Base-by-base conservation (phyloP, 169 alveolate species). In the Cyclospora cayetanensis region DNA sequence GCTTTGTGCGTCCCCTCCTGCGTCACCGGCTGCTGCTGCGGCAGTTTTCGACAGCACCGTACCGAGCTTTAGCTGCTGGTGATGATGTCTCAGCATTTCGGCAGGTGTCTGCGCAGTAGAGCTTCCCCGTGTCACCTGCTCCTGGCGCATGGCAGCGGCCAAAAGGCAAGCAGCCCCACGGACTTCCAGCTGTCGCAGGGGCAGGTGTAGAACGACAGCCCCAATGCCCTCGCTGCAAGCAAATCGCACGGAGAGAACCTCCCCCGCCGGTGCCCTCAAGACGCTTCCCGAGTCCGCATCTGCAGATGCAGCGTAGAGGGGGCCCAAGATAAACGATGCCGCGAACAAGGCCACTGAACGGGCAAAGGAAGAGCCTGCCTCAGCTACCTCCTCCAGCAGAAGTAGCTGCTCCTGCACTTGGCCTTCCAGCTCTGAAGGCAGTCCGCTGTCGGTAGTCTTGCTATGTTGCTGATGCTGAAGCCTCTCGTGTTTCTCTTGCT, bases 391-490 rank as follows among this genome's bases (percentile, higher is more conserved):
- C 31, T 60, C 74, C 15, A 60, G 31, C 52, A 72, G 55, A 15
- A 72, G 84, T 37, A 72, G 84, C 84, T 72, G 84, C 60, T 72
- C 35, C 84, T 72, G 84, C 84, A 72, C 25, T 42, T 72, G 84
- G 29, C 41, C 37, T 42, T 72, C 84, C 1, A 72, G 52, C 27
- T 34, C 84, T 72, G 52, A 35, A 37, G 60, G 25, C 84, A 72
- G 55, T n/a, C 84, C 84, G 55, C 84, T 72, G 12, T 72, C 84
- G 4, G 84, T 41, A 35, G 25, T 52, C 31, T 72, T n/a, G 29
- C 41, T 52, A 20, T 25, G 77, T 42, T 66, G 77, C 77, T n/a
- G 77, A 22, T 66, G 77, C 1, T 46, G 60, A 12, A 46, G 25
- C 60, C 60, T 43, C 0, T 68, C 80, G 27, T 66, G 41, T 1